Base-by-base conservation (phyloP, 1,284 basidiomycete genomes). In the Taiwanofungus camphoratus region DNA sequence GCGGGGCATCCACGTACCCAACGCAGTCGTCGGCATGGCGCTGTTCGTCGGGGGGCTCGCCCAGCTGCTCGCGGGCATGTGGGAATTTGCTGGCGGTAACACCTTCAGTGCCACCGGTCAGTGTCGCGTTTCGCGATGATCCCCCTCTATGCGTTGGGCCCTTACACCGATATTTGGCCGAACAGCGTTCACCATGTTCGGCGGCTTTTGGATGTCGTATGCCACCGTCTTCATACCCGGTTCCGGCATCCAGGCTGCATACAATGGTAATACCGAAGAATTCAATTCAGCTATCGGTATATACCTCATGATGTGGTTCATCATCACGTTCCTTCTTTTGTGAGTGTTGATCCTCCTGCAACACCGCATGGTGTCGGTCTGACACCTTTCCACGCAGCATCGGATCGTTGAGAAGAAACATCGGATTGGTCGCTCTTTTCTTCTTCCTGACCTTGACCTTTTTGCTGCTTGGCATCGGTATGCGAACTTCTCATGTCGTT, bases 11-110 rank as follows among this genome's bases (percentile, higher is more conserved):
- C 53, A 57, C 18, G 61, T 60, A 2, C 74, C 82, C 23, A 92
- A 93, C 57, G 78, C 86, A 42, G 78, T 94, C 49, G 74, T 93
- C 44, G 90, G 88, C 50, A 87, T 93, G 79, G 87, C 88, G 5
- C 62, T 88, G 49, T 86, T 77, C 61, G 79, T 77, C 49, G 93
- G 92, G 45, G 94, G 94, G 49, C 75, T 94, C 18, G 78, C 77
- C 6, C 94, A 87, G 60, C 68, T 87, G 52, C 56, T 82, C 20
- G 82, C 82, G 7, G 82, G 84, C 32, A 83, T 86, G 81, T 87
- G 84, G 82, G 82, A 84, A 62, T 92, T 91, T 61, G 84, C 86
- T 1, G 70, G 76, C 32, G 87, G 87, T 8, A 85, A 87, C 52
- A 67, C 66, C 0, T 85, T 86, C 44, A 81, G 77, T 49, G 82